phyloP scores from a whole-genome alignment of 495 filamentous ascomycete species.

The Rhypophila decipiens region DNA sequence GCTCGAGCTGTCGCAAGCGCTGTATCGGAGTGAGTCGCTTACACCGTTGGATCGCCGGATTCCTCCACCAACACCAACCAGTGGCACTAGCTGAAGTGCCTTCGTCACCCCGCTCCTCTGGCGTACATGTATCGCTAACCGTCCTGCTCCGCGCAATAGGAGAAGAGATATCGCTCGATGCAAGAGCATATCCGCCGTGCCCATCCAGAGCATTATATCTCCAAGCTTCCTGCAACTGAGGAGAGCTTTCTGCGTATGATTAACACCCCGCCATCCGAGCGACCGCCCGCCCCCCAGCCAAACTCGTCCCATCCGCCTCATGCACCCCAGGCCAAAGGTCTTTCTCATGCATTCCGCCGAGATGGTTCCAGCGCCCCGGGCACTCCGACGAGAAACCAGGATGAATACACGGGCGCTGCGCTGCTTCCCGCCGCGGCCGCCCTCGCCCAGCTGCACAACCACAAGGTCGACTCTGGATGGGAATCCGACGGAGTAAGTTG shows the following conservation, averaged over 20 bases:
- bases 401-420: constrained; percentile 56
- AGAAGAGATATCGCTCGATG: constrained; percentile 98
- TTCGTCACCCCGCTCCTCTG: constrained; percentile 12
- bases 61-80: no score
- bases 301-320: constrained; percentile 17
- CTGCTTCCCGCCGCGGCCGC: constrained; percentile 72
- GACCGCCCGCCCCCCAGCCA: constrained; percentile 45
- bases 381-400: constrained; percentile 67
- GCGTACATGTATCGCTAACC: constrained; percentile 1
- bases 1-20: constrained; percentile 94
- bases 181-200: constrained; percentile 98
- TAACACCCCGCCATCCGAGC: constrained; percentile 77
- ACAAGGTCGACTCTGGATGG: constrained; percentile 75
- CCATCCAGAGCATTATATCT: constrained; percentile 95
- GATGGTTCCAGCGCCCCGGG: constrained; percentile 65
- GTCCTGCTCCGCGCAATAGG: constrained; percentile 42
- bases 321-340: constrained; percentile 26
- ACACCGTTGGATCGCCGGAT: background rate
- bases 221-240: constrained; percentile 97
- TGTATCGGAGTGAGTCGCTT: constrained; percentile 82
- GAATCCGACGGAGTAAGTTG: constrained; percentile 72
- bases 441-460: constrained; percentile 74
- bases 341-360: constrained; percentile 46
- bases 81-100: no score
- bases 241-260: constrained; percentile 98